These are phyloP conservation scores for Phytopythium aichiense DNA, from an alignment of 352 stramenopile species.

Conservation along the genomic window DNA sequence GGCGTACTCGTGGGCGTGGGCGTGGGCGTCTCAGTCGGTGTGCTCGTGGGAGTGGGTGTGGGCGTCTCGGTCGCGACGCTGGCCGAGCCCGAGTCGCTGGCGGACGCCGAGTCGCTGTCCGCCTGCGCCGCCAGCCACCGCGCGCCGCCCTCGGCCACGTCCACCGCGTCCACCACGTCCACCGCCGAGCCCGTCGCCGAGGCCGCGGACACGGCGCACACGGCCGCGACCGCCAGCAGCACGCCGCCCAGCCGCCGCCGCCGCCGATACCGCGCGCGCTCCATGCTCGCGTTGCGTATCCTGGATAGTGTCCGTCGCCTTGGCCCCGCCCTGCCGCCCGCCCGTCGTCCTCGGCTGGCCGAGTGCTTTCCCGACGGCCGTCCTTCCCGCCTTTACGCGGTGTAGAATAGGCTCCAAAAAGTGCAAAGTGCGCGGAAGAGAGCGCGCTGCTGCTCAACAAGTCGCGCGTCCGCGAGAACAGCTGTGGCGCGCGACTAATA, in stretches of 20 bases:
- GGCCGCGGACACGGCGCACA: constrained; percentile 7
- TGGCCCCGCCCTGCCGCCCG: neutral
- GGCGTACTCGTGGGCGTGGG: neutral
- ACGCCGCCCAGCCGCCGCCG: constrained; percentile 6
- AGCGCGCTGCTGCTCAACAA: neutral
- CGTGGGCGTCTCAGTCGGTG: neutral
- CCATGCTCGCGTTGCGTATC: neutral
- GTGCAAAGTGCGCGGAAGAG: neutral
- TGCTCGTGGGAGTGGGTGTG: constrained; percentile 4
- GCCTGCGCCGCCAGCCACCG: constrained; percentile 15
- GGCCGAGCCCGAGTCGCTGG: neutral
- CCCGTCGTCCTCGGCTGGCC: neutral
- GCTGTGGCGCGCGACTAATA: neutral
- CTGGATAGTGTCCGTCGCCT: too few relatives aligned
- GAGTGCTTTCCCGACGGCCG: too few relatives aligned
- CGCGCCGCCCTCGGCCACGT: neutral
- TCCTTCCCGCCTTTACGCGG: neutral
- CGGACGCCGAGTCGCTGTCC: constrained; percentile 10
- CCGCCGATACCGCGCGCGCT: constrained; percentile 2
- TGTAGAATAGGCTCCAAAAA: neutral
- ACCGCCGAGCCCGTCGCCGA: constrained; percentile 10
- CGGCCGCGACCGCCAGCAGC: constrained; percentile 9
- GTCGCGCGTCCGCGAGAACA: neutral
- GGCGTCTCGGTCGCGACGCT: neutral
- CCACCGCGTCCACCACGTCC: neutral